phyloP scores from a whole-genome alignment of 1,284 basidiomycete genomes.

The Stygiomarasmius scandens region DNA sequence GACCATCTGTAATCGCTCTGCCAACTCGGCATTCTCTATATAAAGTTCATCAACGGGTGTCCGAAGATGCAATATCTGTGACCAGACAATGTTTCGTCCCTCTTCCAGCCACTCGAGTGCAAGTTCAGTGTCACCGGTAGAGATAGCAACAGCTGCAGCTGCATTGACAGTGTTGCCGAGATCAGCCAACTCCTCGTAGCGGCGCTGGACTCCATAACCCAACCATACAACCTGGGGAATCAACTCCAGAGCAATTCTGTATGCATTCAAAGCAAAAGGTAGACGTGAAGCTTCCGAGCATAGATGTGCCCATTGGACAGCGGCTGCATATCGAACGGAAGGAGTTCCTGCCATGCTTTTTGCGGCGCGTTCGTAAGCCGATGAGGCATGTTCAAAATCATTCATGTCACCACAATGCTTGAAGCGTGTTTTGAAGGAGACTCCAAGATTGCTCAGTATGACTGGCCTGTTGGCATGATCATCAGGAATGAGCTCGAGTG shows the following conservation, averaged over 20 bases:
- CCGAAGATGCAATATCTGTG: constrained; percentile 22
- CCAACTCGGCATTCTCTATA: constrained; percentile 12
- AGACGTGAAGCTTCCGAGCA: neutral
- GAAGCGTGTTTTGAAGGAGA: constrained; percentile 4
- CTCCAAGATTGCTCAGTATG: constrained; percentile 1
- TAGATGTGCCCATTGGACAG: neutral
- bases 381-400: constrained; percentile 12
- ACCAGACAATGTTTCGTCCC: constrained; percentile 25
- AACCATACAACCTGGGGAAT: constrained; percentile 14
- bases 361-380: neutral
- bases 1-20: constrained; percentile 8
- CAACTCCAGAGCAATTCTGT: neutral
- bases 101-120: constrained; percentile 27
- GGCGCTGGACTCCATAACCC: constrained; percentile 10
- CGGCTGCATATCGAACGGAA: neutral
- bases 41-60: constrained; percentile 23
- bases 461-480: neutral
- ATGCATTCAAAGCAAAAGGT: neutral
- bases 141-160: constrained; percentile 17
- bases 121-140: neutral
- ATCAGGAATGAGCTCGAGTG: constrained; percentile 1
- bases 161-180: neutral
- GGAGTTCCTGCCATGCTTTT: neutral
- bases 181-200: constrained; percentile 2
- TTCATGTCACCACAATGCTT: constrained; percentile 7